Conservation (phyloP, 129 eudicot genomes). For the Centaurea solstitialis region DNA sequence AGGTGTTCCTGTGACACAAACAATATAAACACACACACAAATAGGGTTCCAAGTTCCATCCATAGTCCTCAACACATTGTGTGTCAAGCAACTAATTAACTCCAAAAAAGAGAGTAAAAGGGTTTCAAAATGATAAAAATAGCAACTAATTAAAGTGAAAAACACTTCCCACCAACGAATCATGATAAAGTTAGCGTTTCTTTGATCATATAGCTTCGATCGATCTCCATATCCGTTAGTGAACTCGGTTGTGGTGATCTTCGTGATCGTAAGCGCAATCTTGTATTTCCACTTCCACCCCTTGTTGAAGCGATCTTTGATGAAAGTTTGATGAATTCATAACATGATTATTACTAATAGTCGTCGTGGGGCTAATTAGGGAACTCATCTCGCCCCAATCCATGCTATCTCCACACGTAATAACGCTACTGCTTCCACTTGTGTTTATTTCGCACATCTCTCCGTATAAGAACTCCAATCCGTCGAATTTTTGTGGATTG, state of each 20-base stretch:
- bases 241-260: conserved; percentile 24
- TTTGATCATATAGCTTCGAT: background rate
- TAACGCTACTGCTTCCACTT: conserved; percentile 26
- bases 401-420: conserved; percentile 43
- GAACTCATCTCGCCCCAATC: conserved; percentile 77
- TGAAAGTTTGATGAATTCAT: conserved; percentile 19
- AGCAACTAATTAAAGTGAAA: conserved; percentile 10
- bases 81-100: conserved; percentile 4
- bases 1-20: conserved; percentile 26
- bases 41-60: background rate
- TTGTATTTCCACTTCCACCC: conserved; percentile 12
- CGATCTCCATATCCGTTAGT: background rate
- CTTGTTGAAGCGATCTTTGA: conserved; percentile 27
- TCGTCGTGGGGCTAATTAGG: conserved; percentile 29
- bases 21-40: conserved; percentile 39
- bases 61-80: conserved; percentile 27
- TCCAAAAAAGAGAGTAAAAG: background rate
- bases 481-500: conserved; percentile 49
- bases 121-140: conserved; percentile 5
- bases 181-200: conserved; percentile 38
- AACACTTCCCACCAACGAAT: conserved; percentile 1
- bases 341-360: conserved; percentile 14
- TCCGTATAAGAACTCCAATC: conserved; percentile 68
- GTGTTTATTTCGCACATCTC: conserved; percentile 33
- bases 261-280: conserved; percentile 30